Conservation (phyloP, 345 rosid species). For the Syzygium aqueum region DNA sequence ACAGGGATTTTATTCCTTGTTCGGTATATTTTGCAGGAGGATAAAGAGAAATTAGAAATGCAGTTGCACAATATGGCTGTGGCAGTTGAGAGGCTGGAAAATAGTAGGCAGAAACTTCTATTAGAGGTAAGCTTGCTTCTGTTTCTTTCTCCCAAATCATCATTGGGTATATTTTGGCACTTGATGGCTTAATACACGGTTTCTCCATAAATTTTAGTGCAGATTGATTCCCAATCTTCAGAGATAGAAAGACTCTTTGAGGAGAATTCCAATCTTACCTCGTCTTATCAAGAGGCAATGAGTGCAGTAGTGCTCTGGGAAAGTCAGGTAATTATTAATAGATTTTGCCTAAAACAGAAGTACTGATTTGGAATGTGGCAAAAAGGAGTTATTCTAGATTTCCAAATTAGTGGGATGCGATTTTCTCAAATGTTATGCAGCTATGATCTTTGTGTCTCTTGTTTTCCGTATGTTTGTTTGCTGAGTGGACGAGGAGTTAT, state of each 20-base stretch:
- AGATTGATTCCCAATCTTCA: constrained; percentile 95
- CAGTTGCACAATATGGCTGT: constrained; percentile 96
- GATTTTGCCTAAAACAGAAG: background rate
- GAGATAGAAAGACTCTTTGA: constrained; percentile 95
- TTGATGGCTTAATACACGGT: background rate
- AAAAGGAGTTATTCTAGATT: background rate
- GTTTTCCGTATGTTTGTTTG: background rate
- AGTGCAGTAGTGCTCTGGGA: constrained; percentile 69
- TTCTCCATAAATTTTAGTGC: constrained; percentile 6
- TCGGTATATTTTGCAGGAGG: constrained; percentile 45
- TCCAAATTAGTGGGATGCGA: background rate
- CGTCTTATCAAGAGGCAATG: constrained; percentile 67
- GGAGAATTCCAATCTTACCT: constrained; percentile 63
- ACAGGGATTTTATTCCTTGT: background rate
- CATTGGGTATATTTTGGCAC: background rate
- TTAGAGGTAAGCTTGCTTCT: constrained; percentile 47
- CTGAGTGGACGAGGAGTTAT: background rate
- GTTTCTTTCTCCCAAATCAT: background rate
- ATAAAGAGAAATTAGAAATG: constrained; percentile 74
- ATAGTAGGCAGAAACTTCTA: constrained; percentile 91
- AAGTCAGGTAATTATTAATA: constrained; percentile 34
- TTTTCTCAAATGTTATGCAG: background rate
- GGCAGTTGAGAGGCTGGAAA: constrained; percentile 85
- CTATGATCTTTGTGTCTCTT: background rate
- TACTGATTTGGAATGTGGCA: background rate